phyloP scores from a whole-genome alignment of 768 basidiomycete species.

The Phanerochaete carnosa region DNA sequence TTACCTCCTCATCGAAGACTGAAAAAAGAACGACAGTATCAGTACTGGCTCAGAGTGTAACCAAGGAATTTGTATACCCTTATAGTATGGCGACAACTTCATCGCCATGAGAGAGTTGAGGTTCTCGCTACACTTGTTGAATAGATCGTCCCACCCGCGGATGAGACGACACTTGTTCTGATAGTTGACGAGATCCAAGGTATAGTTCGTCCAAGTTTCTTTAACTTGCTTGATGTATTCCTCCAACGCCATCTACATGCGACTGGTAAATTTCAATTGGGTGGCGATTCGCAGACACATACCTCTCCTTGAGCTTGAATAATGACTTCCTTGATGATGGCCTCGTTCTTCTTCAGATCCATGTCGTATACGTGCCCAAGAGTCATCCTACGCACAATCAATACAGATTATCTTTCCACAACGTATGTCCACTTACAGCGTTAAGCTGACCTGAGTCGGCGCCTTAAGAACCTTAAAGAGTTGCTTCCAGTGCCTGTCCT shows the following conservation, averaged over 20 bases:
- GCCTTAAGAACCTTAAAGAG: constrained; percentile 86
- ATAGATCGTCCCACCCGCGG: constrained; percentile 95
- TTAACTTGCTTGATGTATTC: constrained; percentile 96
- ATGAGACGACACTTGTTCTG: constrained; percentile 99
- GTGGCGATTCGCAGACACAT: constrained; percentile 7
- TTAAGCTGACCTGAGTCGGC: constrained; percentile 70
- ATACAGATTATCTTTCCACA: background rate
- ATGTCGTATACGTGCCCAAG: constrained; percentile 96
- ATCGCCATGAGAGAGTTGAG: constrained; percentile 94
- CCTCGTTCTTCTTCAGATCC: constrained; percentile 93
- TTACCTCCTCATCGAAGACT: constrained; percentile 90
- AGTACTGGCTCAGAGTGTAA: background rate
- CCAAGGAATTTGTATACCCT: constrained; percentile 49
- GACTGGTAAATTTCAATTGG: constrained; percentile 15
- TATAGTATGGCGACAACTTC: constrained; percentile 98
- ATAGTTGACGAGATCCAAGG: constrained; percentile 94
- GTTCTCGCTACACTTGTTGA: constrained; percentile 97
- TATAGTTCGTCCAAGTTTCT: constrained; percentile 95
- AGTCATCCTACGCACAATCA: constrained; percentile 63
- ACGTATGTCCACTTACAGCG: constrained; percentile 46
- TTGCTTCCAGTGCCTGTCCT: constrained; percentile 98
- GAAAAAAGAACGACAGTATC: background rate
- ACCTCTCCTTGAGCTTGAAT: constrained; percentile 98
- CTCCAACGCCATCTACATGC: constrained; percentile 83
- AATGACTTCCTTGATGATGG: constrained; percentile 89